Evolutionary conservation across 768 basidiomycete genomes (phyloP), one percentile per base, ranked within the genome.

Genomic region (Gyrodon lividus): DNA sequence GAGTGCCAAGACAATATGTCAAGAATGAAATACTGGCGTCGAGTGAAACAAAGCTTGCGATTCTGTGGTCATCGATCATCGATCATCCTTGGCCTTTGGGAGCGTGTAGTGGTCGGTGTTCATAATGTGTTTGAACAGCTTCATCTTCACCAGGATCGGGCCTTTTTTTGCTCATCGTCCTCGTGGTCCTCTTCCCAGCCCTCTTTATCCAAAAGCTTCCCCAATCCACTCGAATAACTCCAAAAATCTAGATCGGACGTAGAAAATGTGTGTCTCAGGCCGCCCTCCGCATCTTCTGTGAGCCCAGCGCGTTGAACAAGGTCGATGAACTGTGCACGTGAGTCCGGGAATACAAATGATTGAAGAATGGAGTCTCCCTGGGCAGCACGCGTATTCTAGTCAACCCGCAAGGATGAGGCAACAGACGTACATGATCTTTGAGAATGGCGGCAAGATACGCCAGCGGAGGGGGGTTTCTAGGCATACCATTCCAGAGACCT

Each of bases 271-370:
- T 42, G 54, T 22, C 65, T 62, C 33, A 67, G 50, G 31, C 56
- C 55, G 8, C 38, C 35, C 35, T 61, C 59, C 14, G 70, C 48
- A 17, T 69, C 67, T 17, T 51, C 41, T 16, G 77, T 59, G 4
- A 86, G 56, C 5, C 77, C 79, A 2, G 76, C 78, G 7, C 64
- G 69, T 17, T 66, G 70, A 8, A 90, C 58, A 19, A 89, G 70
- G 44, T 75, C 68, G n/a, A 87, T 56, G 48, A 91, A 83, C 48
- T 78, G 74, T 3, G 79, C 82, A 4, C 89, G 80, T 12, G 90
- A 89, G 50, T 89, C 86, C 2, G 90, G 89, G 60, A 79, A 92
- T 37, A 89, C 69, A 60, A 90, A 89, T 1, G 76, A 69, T 13
- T 68, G 73, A 35, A 90, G 66, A 39, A 92, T 69, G 2, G 77